phyloP scores from a whole-genome alignment of 805 yeast species.

The Yarrowia yakushimensis region DNA sequence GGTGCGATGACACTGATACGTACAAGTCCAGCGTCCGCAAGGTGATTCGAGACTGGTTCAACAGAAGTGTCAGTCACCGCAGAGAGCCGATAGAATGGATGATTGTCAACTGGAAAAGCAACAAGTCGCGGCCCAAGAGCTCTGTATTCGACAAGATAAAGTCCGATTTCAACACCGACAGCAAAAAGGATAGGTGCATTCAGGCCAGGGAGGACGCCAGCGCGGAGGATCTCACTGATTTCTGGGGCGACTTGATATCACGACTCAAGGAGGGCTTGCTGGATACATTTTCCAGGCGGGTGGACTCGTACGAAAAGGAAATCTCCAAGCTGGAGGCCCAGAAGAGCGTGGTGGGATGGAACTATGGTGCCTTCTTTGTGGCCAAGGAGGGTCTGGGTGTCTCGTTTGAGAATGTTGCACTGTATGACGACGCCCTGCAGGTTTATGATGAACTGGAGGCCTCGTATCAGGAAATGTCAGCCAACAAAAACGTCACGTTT shows the following conservation, averaged over 20 bases:
- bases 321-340: conserved; percentile 41
- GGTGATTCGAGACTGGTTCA: conserved; percentile 75
- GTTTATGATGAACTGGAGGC: conserved; percentile 48
- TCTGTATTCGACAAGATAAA: conserved; percentile 54
- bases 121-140: conserved; percentile 43
- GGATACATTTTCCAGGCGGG: conserved; percentile 50
- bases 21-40: conserved; percentile 81
- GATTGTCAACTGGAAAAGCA: conserved; percentile 48
- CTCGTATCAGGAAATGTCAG: conserved; percentile 32
- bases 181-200: conserved; percentile 40
- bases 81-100: conserved; percentile 57
- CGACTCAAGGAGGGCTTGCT: conserved; percentile 50
- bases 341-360: conserved; percentile 43
- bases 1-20: conserved; percentile 62
- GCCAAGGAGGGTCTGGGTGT: conserved; percentile 51
- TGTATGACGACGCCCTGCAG: conserved; percentile 57
- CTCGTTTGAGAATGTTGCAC: conserved; percentile 51
- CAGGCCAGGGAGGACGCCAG: conserved; percentile 32
- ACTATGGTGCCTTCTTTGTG: conserved; percentile 44
- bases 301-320: conserved; percentile 43
- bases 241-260: conserved; percentile 48
- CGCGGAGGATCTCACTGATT: conserved; percentile 39
- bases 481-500: conserved; percentile 34
- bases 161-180: conserved; percentile 46
- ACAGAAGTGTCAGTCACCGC: conserved; percentile 40